Conservation (phyloP, 495 filamentous ascomycete species). For the Tetracladium setigerum region DNA sequence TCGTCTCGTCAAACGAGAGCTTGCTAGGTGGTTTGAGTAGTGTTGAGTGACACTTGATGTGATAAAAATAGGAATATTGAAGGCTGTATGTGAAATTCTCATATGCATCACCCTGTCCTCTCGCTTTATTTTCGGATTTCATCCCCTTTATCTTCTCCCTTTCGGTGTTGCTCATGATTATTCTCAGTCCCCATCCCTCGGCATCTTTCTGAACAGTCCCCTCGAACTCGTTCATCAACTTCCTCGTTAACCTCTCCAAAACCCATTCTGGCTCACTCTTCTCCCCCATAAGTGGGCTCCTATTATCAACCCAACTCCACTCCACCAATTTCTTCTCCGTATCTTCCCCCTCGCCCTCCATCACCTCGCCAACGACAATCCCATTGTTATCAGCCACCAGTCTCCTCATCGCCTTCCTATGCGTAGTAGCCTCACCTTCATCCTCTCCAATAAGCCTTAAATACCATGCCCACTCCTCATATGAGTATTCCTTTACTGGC, state of each 20-base stretch:
- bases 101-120: no score
- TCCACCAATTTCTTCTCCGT: conserved; percentile 17
- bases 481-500: conserved; percentile 63
- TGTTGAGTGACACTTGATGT: no score
- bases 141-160: not conserved
- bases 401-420: conserved; percentile 31
- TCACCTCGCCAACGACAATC: conserved; percentile 15
- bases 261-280: conserved; percentile 78
- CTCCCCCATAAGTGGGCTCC: conserved; percentile 65
- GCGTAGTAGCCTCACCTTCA: conserved; percentile 38
- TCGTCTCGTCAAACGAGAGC: no score
- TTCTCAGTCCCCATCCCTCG: not conserved
- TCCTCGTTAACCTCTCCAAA: conserved; percentile 51
- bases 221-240: conserved; percentile 46
- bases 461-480: conserved; percentile 77
- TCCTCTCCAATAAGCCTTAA: conserved; percentile 69
- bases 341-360: conserved; percentile 18
- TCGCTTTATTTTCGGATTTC: no score
- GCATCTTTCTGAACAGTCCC: conserved; percentile 17
- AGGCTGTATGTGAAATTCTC: no score
- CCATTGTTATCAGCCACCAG: conserved; percentile 24
- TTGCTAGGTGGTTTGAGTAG: no score
- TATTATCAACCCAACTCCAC: conserved; percentile 74
- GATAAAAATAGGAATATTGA: no score
- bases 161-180: not conserved